Conservation (phyloP, 2,329 filamentous ascomycete genomes). For the Chaetomium olivaceum region DNA sequence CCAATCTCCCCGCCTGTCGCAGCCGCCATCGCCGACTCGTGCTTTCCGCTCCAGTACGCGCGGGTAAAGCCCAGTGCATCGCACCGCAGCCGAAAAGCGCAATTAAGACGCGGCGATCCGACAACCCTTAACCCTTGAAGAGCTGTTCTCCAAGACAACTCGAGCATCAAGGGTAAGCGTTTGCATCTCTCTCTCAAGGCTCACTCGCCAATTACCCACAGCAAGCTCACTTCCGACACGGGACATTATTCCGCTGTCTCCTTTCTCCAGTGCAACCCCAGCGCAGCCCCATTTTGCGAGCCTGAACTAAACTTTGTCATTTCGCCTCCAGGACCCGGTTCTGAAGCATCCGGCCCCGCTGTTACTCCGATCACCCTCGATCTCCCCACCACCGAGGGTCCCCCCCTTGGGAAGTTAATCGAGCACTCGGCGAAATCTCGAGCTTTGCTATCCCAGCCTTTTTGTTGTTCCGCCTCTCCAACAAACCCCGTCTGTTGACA, state of each 20-base stretch:
- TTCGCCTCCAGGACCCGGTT: conserved; percentile 17
- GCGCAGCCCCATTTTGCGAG: background rate
- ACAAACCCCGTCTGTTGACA: background rate
- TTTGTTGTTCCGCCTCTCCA: background rate
- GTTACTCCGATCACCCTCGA: conserved; percentile 5
- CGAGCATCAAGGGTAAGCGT: background rate
- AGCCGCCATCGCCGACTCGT: conserved; percentile 1
- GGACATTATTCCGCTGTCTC: background rate
- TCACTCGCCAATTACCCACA: background rate
- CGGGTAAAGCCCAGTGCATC: background rate
- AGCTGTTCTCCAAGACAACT: background rate
- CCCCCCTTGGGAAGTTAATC: background rate
- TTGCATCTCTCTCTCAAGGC: background rate
- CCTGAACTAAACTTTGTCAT: conserved; percentile 15
- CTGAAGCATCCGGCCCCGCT: conserved; percentile 13
- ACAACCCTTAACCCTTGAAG: background rate
- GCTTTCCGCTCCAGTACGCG: background rate
- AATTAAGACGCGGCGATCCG: background rate
- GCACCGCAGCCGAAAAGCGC: background rate
- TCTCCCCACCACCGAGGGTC: background rate
- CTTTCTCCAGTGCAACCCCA: background rate
- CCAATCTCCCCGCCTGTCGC: background rate
- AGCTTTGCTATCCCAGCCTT: background rate
- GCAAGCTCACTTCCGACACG: background rate
- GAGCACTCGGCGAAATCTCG: background rate